These are phyloP conservation scores for Tetrapisispora namnaoensis DNA, from an alignment of 805 yeast species.

Conservation along the genomic window DNA sequence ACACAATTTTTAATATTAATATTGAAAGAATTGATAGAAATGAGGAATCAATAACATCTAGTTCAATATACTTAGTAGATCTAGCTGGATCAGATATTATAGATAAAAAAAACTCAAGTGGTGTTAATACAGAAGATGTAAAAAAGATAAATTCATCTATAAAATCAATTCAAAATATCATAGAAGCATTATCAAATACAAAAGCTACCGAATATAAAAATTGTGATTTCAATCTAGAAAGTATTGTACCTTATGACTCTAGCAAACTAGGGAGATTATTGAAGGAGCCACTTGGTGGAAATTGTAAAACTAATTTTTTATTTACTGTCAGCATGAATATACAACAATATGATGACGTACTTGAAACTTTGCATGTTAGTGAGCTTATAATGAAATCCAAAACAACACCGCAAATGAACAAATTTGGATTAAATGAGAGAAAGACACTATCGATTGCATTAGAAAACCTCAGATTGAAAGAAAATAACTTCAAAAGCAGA, in stretches of 20 bases:
- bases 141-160: constrained; percentile 74
- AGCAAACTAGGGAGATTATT: constrained; percentile 69
- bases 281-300: constrained; percentile 76
- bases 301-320: constrained; percentile 64
- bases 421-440: constrained; percentile 39
- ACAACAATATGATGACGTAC: constrained; percentile 49
- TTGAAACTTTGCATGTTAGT: constrained; percentile 67
- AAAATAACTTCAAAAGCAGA: constrained; percentile 14
- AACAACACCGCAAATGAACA: constrained; percentile 39
- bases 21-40: constrained; percentile 49
- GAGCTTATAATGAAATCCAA: constrained; percentile 57
- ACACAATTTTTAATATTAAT: constrained; percentile 63
- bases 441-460: constrained; percentile 39
- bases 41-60: constrained; percentile 29
- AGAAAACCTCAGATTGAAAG: constrained; percentile 33
- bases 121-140: constrained; percentile 70
- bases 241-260: constrained; percentile 46
- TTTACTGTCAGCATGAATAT: constrained; percentile 62
- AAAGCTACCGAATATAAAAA: not conserved
- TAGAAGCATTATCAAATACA: constrained; percentile 55
- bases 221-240: not conserved
- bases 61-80: constrained; percentile 66
- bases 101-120: constrained; percentile 43
- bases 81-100: constrained; percentile 69
- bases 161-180: constrained; percentile 71